These are phyloP conservation scores for Colletotrichum destructivum DNA, from an alignment of 2,329 filamentous ascomycete species.

Conservation along the genomic window DNA sequence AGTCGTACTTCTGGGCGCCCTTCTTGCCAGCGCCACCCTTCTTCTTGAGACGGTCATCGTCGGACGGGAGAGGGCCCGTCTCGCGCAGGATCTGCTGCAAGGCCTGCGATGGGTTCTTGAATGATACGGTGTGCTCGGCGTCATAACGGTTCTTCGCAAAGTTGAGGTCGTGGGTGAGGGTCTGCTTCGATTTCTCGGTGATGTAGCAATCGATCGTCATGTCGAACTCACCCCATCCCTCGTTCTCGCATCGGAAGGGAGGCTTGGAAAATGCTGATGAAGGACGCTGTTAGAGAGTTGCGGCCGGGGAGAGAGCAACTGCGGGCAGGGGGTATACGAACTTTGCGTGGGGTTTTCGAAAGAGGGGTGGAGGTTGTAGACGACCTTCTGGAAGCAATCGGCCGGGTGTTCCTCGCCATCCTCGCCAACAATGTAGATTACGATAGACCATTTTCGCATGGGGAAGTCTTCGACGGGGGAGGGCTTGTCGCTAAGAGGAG, in stretches of 20 bases:
- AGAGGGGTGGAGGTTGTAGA: constrained; percentile 93
- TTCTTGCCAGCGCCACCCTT: constrained; percentile 83
- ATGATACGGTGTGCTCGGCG: constrained; percentile 82
- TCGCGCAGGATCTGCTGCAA: constrained; percentile 85
- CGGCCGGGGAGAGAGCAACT: neutral
- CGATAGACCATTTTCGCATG: constrained; percentile 93
- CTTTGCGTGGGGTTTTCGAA: constrained; percentile 91
- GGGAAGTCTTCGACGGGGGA: constrained; percentile 90
- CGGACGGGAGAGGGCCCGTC: constrained; percentile 86
- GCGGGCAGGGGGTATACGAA: constrained; percentile 63
- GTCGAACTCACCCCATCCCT: constrained; percentile 99
- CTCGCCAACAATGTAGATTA: constrained; percentile 87
- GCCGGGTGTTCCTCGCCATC: constrained; percentile 88
- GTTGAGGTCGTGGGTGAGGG: constrained; percentile 90
- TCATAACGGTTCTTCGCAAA: constrained; percentile 89
- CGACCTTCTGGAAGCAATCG: constrained; percentile 90
- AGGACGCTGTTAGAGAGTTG: constrained; percentile 38
- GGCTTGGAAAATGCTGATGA: constrained; percentile 81
- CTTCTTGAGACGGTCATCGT: constrained; percentile 72
- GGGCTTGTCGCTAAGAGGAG: constrained; percentile 76
- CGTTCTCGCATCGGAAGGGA: constrained; percentile 91
- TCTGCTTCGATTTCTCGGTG: constrained; percentile 88
- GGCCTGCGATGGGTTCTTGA: constrained; percentile 94
- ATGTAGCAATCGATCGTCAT: constrained; percentile 89
- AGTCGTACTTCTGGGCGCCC: constrained; percentile 82